Base-by-base conservation (phyloP, 345 rosid species). In the Barbarea vulgaris region DNA sequence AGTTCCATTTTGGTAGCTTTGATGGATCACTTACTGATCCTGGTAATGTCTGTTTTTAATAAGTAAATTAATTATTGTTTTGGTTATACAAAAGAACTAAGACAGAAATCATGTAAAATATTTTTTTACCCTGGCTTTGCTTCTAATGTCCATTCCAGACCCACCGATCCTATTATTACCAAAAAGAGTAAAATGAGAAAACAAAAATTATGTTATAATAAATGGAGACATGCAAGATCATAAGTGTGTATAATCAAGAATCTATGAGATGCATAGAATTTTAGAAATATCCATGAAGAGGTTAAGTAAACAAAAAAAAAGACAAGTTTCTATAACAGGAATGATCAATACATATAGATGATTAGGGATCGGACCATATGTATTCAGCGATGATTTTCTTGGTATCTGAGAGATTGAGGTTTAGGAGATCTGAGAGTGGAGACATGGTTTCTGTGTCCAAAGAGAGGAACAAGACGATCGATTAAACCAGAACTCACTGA, bases 1-100 rank as follows among this genome's bases (percentile, higher is more conserved):
- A 94, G 79, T 94, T 94, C 98, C 97, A 94, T 80, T 86, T 94
- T 36, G 97, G 97, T 57, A 94, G 96, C 81, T 95, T 96, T 3
- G 96, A 82, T 19, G 96, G 99, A 78, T 91, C 91, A 9, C 82
- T 79, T 63, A 89, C 91, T 50, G 97, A 93, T 85, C 86, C 89
- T 72, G 95, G 58, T 56, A 91, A 73, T 52, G 99, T 91, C 99
- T 91, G 68, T 64, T 70, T 27, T n/a, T 15, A 4, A 60, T 28
- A 22, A 28, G 14, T 17, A 28, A 31, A 31, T 18, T n/a, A n/a
- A n/a, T n/a, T n/a, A n/a, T n/a, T n/a, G 9, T 34, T 22, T 69
- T 66, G 27, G 9, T 33, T 59, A 57, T 9, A 63, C 39, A 33
- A 9, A 54, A 52, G 34, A 39, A 8, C 12, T n/a, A n/a, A 30